These are phyloP conservation scores for Neonectria neomacrospora DNA, from an alignment of 2,329 filamentous ascomycete genomes.

Conservation along the genomic window DNA sequence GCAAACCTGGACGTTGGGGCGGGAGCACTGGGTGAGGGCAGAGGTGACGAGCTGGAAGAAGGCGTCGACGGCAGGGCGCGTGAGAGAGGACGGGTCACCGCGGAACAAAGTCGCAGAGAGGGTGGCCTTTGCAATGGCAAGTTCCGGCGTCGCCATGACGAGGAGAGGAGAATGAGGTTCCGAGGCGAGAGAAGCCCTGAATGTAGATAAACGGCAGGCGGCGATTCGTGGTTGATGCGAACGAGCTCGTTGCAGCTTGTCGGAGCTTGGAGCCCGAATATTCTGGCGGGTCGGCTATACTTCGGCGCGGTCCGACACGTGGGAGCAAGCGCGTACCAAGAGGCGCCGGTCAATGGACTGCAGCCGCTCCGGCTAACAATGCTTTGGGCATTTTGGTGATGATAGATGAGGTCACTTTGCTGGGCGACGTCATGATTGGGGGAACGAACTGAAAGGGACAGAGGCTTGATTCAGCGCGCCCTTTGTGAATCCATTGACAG, in stretches of 20 bases:
- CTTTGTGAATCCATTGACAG: background rate
- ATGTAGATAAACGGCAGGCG: background rate
- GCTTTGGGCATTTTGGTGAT: background rate
- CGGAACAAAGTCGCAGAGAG: slow-evolving; percentile 79
- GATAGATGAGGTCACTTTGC: background rate
- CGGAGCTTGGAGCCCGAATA: slow-evolving; percentile 12
- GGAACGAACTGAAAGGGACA: background rate
- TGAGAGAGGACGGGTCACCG: slow-evolving; percentile 75
- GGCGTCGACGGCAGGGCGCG: slow-evolving; percentile 74
- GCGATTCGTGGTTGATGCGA: slow-evolving; percentile 6
- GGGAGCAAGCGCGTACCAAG: slow-evolving; percentile 4
- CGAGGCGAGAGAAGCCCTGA: background rate
- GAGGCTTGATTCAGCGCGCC: too few relatives aligned
- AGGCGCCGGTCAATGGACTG: slow-evolving; percentile 6
- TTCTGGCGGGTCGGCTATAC: slow-evolving; percentile 21
- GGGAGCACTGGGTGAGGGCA: slow-evolving; percentile 77
- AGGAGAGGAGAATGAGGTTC: background rate
- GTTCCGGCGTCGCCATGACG: slow-evolving; percentile 73
- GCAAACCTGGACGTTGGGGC: slow-evolving; percentile 90
- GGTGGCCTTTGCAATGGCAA: slow-evolving; percentile 83
- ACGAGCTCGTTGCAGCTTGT: slow-evolving; percentile 11
- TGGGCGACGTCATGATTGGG: slow-evolving; percentile 2
- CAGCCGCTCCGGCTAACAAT: slow-evolving; percentile 3
- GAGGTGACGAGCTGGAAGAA: slow-evolving; percentile 75
- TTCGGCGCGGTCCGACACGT: slow-evolving; percentile 12